These are phyloP conservation scores for Thalassiosira sp. DNA, from an alignment of 352 stramenopile species.

Conservation along the genomic window DNA sequence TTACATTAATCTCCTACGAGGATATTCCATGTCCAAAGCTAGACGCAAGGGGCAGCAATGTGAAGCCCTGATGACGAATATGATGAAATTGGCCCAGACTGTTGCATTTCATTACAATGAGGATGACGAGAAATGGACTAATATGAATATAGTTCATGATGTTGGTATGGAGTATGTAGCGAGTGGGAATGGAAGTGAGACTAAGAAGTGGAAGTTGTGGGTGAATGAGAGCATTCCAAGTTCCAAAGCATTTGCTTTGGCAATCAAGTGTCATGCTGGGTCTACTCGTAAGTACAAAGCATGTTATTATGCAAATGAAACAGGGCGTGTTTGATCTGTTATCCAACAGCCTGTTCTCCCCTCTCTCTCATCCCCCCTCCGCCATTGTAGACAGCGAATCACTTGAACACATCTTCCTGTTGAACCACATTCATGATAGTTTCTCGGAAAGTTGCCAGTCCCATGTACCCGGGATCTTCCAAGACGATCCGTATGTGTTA, in stretches of 20 bases:
- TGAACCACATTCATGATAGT: constrained; percentile 45
- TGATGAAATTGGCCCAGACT: constrained; percentile 45
- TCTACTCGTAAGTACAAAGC: constrained; percentile 50
- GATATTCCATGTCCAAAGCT: constrained; percentile 49
- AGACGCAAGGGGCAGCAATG: constrained; percentile 41
- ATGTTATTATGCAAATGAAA: neutral
- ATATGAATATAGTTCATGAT: constrained; percentile 12
- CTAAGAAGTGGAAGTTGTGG: constrained; percentile 28
- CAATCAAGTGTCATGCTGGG: constrained; percentile 54
- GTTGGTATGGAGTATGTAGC: constrained; percentile 24
- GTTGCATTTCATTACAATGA: constrained; percentile 20
- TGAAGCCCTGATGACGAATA: constrained; percentile 38
- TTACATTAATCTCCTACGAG: constrained; percentile 50
- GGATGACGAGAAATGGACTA: constrained; percentile 10
- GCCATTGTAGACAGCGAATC: constrained; percentile 37
- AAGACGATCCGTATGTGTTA: constrained; percentile 56
- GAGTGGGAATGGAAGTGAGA: constrained; percentile 1
- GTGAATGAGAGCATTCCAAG: constrained; percentile 43
- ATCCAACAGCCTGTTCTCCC: neutral
- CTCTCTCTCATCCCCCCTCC: neutral
- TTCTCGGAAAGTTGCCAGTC: constrained; percentile 21
- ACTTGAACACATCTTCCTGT: constrained; percentile 34
- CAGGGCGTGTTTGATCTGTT: neutral
- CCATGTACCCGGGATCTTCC: constrained; percentile 25
- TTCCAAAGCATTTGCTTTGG: constrained; percentile 56